Conservation (phyloP, 179 eudicot species). For the Nepenthes alata region DNA sequence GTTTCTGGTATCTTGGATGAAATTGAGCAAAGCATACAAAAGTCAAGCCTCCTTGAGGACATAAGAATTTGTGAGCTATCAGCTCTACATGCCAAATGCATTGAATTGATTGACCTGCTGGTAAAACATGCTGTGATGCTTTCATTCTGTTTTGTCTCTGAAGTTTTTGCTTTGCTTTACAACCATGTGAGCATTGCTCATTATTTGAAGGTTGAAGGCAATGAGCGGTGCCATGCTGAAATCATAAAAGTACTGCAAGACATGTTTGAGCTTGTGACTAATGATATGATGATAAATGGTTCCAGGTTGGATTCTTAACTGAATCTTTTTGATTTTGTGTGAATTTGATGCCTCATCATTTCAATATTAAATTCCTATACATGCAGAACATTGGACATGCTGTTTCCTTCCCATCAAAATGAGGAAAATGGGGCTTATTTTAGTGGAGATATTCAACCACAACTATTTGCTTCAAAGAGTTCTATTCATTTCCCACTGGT, state of each 20-base stretch:
- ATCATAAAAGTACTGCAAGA: constrained; percentile 87
- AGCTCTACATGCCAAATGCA: constrained; percentile 53
- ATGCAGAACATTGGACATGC: constrained; percentile 57
- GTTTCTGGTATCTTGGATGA: constrained; percentile 57
- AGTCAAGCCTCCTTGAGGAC: constrained; percentile 53
- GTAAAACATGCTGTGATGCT: constrained; percentile 24
- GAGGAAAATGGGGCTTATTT: constrained; percentile 31
- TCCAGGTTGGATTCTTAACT: constrained; percentile 49
- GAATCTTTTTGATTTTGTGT: not conserved
- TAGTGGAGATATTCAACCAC: constrained; percentile 32
- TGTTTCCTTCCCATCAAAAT: constrained; percentile 27
- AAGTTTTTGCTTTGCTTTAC: not conserved
- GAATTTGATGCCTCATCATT: not conserved
- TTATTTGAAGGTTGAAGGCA: constrained; percentile 51
- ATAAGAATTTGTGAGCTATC: constrained; percentile 59
- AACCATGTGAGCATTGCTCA: not conserved
- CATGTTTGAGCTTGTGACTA: constrained; percentile 77
- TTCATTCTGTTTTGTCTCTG: constrained; percentile 2
- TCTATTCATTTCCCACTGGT: constrained; percentile 75
- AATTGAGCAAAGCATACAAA: constrained; percentile 61
- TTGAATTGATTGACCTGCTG: constrained; percentile 59
- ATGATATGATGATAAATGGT: constrained; percentile 65
- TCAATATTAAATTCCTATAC: constrained; percentile 9
- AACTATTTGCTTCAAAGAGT: constrained; percentile 67
- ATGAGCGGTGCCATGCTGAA: constrained; percentile 33